A percentile compares a stretch with the other conserved stretches of the same genome.
phyloP scores from a whole-genome alignment of 164 flowering plant genomes.

The Aristolochia contorta region DNA sequence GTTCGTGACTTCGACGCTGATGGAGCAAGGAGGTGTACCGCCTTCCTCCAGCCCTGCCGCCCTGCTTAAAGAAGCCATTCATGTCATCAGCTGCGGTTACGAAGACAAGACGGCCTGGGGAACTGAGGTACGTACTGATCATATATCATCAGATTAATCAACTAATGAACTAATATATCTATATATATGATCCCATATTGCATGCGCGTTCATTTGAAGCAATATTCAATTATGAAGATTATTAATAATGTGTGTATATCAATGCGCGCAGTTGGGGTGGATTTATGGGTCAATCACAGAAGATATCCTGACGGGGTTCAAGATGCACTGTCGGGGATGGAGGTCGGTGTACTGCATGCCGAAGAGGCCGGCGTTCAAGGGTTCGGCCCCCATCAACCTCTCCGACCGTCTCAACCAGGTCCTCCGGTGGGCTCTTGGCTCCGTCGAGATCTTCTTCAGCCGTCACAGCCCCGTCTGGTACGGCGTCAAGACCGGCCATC shows the following conservation, averaged over 20 bases:
- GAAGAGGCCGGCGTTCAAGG: slow-evolving; percentile 70
- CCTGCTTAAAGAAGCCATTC: slow-evolving; percentile 93
- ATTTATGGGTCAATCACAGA: slow-evolving; percentile 88
- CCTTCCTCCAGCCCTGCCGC: slow-evolving; percentile 92
- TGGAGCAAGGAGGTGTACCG: slow-evolving; percentile 92
- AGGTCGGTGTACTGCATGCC: slow-evolving; percentile 92
- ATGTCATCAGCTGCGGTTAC: slow-evolving; percentile 94
- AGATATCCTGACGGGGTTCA: slow-evolving; percentile 83
- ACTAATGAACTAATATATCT: too few relatives aligned
- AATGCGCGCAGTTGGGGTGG: slow-evolving; percentile 95
- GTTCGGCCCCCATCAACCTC: slow-evolving; percentile 85
- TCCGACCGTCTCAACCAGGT: slow-evolving; percentile 91
- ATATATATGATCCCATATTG: too few relatives aligned
- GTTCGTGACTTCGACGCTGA: slow-evolving; percentile 81
- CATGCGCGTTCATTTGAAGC: too few relatives aligned
- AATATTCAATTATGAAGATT: too few relatives aligned
- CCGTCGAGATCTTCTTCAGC: slow-evolving; percentile 90
- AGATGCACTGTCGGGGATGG: slow-evolving; percentile 99
- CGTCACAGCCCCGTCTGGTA: slow-evolving; percentile 72
- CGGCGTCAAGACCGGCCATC: slow-evolving; percentile 76
- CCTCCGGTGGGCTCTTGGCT: slow-evolving; percentile 95
- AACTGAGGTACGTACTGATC: too few relatives aligned
- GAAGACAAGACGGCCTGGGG: slow-evolving; percentile 99
- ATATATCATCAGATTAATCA: too few relatives aligned
- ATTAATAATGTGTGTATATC: too few relatives aligned